Evolutionary conservation across 2,329 filamentous ascomycete species (phyloP), one percentile per base, ranked within the genome.

Genomic region (Phialemoniopsis sp.): DNA sequence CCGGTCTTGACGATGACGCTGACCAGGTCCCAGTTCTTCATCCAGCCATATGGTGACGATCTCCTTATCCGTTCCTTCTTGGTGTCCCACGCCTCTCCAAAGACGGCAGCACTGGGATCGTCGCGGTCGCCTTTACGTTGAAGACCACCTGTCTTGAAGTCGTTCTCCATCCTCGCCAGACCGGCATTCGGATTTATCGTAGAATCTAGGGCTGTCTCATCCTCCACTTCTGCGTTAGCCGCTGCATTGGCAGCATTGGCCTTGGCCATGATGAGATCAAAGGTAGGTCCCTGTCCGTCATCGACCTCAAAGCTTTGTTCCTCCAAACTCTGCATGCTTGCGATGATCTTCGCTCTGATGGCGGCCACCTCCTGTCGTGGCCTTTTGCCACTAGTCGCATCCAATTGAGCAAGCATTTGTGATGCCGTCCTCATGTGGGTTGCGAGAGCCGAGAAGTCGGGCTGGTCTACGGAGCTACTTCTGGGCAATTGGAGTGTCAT

Each of bases 1-100:
- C 87, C 87, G 10, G 87, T 93, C 67, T 93, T 93, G 51, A 93
- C 84, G 55, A 93, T 93, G 43, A 93, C 87, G 55, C 85, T 90
- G 46, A 93, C 73, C 17, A 93, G 72, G 54, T 93, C 87, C 87
- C 87, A 93, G 55, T 89, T 91, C 65, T 87, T 87, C 82, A 89
- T 88, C 80, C 85, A 89, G 9, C 87, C 87, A 55, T 90, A 93
- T 1, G 87, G 87, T 1, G 87, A 91, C 2, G 86, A 86, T 51
- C 86, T 85, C 45, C 87, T 77, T 56, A 93, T 89, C 15, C 87
- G 84, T 60, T 91, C 87, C 53, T 85, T 87, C 62, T 93, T 93
- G 40, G 82, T 76, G 50, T 85, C 80, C 87, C 87, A 93, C 15
- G 87, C 87, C 62, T 93, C 87, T 42, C 88, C 87, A 60, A 93